These are phyloP conservation scores for Cladobotryum mycophilum DNA, from an alignment of 2,329 filamentous ascomycete genomes.

Conservation along the genomic window DNA sequence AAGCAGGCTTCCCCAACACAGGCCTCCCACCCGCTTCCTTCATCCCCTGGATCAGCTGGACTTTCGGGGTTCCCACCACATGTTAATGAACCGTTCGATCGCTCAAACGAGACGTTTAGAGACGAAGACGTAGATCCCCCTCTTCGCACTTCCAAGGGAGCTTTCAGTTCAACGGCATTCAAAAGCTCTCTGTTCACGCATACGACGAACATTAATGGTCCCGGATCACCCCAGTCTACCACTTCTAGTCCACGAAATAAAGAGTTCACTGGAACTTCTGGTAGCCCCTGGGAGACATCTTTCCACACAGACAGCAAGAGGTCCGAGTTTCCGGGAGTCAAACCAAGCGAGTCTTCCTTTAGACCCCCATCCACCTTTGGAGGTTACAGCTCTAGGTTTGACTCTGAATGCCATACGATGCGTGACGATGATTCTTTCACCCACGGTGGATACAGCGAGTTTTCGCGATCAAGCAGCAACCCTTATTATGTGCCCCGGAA, in stretches of 20 bases:
- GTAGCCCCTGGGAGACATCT: too few species aligned
- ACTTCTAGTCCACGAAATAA: too few species aligned
- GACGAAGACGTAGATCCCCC: neutral
- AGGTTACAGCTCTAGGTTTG: slow-evolving; percentile 1
- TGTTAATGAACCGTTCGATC: neutral
- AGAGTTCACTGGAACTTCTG: too few species aligned
- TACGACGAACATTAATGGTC: too few species aligned
- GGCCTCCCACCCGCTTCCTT: neutral
- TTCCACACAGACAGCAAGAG: too few species aligned
- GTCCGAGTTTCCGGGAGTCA: too few species aligned
- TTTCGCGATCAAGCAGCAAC: slow-evolving; percentile 23
- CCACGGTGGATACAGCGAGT: slow-evolving; percentile 16
- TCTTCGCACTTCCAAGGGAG: neutral
- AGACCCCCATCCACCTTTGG: neutral
- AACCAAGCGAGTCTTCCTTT: too few species aligned
- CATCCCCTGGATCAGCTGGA: neutral
- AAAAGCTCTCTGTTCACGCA: too few species aligned
- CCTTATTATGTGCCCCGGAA: slow-evolving; percentile 29
- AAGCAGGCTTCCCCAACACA: neutral
- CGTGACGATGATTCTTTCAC: slow-evolving; percentile 2
- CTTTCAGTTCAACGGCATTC: neutral
- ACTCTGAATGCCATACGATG: neutral
- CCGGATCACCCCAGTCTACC: too few species aligned
- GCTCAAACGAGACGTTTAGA: neutral
- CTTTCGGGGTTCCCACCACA: neutral